Base-by-base conservation (phyloP, 805 yeast species). In the Starmerella floris region DNA sequence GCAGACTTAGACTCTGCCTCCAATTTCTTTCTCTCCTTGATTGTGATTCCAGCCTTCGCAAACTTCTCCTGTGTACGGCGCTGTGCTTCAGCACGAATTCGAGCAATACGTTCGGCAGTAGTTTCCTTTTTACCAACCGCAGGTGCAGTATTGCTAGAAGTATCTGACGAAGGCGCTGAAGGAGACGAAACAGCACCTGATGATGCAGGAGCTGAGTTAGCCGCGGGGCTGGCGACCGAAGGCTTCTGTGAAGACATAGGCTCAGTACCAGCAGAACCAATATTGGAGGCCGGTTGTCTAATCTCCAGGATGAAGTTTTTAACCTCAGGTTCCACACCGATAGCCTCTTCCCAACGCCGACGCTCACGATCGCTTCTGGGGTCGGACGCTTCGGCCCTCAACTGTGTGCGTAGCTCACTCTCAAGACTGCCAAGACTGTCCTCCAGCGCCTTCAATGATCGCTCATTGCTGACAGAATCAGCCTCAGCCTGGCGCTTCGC, bases 341-440 rank as follows among this genome's bases (percentile, higher is more conserved):
- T 64, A 11, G 94, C 95, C 36, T 74, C 69, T 48, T 82, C 95
- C 83, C 87, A 87, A 55, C 79, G 77, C 28, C 74, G 69, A 35
- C 73, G 69, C 4, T 79, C 80, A n/a, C 69, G 54, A 32, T 64
- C 67, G 17, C 37, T 49, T 13, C 49, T 47, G 13, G 57, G 50
- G 31, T 58, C 64, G 2, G 49, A 54, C 3, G 52, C 40, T 9
- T 69, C 45, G 21, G 35, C 28, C 52, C 32, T 69, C n/a, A 54
- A 41, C 49, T 74, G 63, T 31, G 61, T 53, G 20, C 67, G 66
- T 42, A 73, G 61, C 5, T 72, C 74, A 6, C 66, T 67, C 57
- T 72, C 75, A 38, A 84, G 63, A 9, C 75, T 78, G 45, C 71
- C 70, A 50, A 85, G 80, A 23, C 88, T 74, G 16, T 69, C 61